These are phyloP conservation scores for Lyophyllum atratum DNA, from an alignment of 768 basidiomycete genomes.

Conservation along the genomic window DNA sequence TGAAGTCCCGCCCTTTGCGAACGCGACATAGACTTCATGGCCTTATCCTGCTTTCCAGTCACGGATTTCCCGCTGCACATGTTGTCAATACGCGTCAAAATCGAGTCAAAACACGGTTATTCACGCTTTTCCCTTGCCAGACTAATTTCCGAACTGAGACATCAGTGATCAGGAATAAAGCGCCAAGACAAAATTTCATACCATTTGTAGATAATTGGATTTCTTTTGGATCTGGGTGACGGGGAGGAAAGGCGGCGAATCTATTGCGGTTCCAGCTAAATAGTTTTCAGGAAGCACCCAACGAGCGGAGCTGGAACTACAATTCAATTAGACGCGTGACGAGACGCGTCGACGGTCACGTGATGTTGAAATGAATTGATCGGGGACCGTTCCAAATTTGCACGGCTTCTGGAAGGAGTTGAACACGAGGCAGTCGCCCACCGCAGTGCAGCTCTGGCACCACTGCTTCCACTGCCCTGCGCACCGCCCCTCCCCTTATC, in stretches of 20 bases:
- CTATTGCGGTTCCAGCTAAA: slow-evolving; percentile 8
- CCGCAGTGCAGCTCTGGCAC: slow-evolving; percentile 9
- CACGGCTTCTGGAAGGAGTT: slow-evolving; percentile 1
- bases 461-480: not conserved
- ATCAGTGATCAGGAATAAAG: slow-evolving; percentile 10
- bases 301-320: slow-evolving; percentile 15
- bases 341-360: slow-evolving; percentile 20
- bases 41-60: slow-evolving; percentile 39
- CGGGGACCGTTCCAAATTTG: not conserved
- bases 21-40: slow-evolving; percentile 63
- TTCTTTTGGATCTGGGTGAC: not conserved
- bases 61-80: slow-evolving; percentile 20
- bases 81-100: slow-evolving; percentile 11
- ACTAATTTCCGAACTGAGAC: slow-evolving; percentile 27
- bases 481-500: not conserved
- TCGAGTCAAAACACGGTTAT: slow-evolving; percentile 11
- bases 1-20: slow-evolving; percentile 66
- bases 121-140: slow-evolving; percentile 60
- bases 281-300: slow-evolving; percentile 6
- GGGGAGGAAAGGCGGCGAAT: slow-evolving; percentile 3
- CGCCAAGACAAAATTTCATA: slow-evolving; percentile 13
- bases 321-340: slow-evolving; percentile 13
- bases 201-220: slow-evolving; percentile 13
- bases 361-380: slow-evolving; percentile 9
- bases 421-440: slow-evolving; percentile 22